phyloP scores from a whole-genome alignment of 371 early-diverging fungal genomes.

The Rhizopus delemar region DNA sequence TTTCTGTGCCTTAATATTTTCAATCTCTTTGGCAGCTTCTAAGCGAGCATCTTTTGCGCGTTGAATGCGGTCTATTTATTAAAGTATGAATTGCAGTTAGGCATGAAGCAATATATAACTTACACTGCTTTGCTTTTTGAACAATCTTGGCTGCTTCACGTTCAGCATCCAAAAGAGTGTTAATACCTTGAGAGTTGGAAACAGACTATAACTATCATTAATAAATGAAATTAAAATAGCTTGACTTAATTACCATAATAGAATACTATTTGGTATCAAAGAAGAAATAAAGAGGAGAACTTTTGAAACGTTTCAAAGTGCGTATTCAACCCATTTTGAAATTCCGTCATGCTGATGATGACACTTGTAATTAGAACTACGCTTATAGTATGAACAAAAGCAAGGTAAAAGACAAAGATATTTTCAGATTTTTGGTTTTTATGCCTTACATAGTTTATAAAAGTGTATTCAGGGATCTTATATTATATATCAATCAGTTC shows the following conservation, averaged over 20 bases:
- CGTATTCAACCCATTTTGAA: neutral
- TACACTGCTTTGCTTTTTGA: constrained; percentile 91
- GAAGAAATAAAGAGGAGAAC: constrained; percentile 1
- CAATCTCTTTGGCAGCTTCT: constrained; percentile 93
- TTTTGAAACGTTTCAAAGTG: constrained; percentile 7
- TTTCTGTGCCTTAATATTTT: constrained; percentile 82
- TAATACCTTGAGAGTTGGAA: constrained; percentile 80
- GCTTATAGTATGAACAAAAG: neutral
- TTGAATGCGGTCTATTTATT: constrained; percentile 82
- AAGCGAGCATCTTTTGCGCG: constrained; percentile 92
- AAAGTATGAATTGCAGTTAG: neutral
- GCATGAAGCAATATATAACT: constrained; percentile 14
- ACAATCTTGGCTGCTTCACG: constrained; percentile 89
- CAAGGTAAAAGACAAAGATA: neutral
- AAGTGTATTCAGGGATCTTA: too few species aligned
- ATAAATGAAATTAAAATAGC: neutral
- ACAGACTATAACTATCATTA: constrained; percentile 47
- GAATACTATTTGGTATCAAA: neutral
- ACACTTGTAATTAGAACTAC: neutral
- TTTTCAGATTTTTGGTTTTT: too few species aligned
- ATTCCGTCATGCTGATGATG: neutral
- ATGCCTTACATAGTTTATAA: too few species aligned
- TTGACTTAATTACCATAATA: neutral
- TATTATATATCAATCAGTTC: too few species aligned
- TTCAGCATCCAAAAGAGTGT: constrained; percentile 84